phyloP scores from a whole-genome alignment of 805 yeast genomes.

The Pichia sporocuriosa region DNA sequence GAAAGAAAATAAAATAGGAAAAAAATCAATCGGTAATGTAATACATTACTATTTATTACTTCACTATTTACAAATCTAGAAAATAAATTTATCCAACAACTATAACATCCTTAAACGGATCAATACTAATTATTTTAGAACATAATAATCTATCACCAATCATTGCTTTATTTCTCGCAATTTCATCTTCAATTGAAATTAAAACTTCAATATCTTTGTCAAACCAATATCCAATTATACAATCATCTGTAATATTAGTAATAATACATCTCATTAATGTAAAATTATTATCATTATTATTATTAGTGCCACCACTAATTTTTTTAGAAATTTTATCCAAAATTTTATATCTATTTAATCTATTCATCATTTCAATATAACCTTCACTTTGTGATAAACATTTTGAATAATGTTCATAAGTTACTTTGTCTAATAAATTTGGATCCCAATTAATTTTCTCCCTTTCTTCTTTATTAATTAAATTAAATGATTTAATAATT shows the following conservation, averaged over 20 bases:
- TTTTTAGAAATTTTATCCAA: slow-evolving; percentile 1
- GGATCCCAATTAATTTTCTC: slow-evolving; percentile 7
- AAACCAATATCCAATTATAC: slow-evolving; percentile 38
- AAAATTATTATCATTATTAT: slow-evolving; percentile 2
- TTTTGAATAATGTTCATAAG: slow-evolving; percentile 6
- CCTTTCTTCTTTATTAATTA: background rate
- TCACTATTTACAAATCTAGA: no score
- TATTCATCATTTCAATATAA: slow-evolving; percentile 18
- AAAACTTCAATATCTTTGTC: slow-evolving; percentile 43
- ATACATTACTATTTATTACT: no score
- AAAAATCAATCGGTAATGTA: no score
- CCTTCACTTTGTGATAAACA: slow-evolving; percentile 12
- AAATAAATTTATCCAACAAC: slow-evolving; percentile 1
- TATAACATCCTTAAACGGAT: slow-evolving; percentile 24
- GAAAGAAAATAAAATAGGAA: no score
- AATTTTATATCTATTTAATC: slow-evolving; percentile 14
- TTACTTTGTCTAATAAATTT: slow-evolving; percentile 5
- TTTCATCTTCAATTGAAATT: slow-evolving; percentile 21
- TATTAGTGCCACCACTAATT: slow-evolving; percentile 12
- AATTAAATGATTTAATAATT: slow-evolving; percentile 12
- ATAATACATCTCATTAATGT: slow-evolving; percentile 37
- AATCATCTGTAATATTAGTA: slow-evolving; percentile 28
- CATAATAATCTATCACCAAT: slow-evolving; percentile 44
- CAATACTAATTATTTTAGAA: slow-evolving; percentile 37
- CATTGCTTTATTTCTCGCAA: slow-evolving; percentile 4